phyloP scores from a whole-genome alignment of 2,329 filamentous ascomycete genomes.

The Colletotrichum zoysiae region DNA sequence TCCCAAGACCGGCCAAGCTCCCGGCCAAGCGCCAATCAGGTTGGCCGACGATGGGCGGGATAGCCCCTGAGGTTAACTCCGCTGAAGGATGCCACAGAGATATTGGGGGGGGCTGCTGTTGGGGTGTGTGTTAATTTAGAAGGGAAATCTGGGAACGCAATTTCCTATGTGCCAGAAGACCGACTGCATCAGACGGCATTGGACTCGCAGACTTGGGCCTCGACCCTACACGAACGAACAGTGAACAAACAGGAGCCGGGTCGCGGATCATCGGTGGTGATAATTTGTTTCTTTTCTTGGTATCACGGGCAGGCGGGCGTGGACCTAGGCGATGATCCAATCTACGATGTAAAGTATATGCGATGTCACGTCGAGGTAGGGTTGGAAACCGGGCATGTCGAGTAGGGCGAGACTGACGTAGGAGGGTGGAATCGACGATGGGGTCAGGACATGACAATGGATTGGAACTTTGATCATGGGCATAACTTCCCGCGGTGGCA shows the following conservation, averaged over 20 bases:
- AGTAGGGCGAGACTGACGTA: constrained; percentile 13
- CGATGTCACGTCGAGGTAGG: constrained; percentile 21
- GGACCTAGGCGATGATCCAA: constrained; percentile 15
- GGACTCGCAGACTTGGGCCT: background rate
- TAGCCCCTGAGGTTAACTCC: constrained; percentile 24
- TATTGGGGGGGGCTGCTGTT: background rate
- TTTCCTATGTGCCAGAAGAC: constrained; percentile 25
- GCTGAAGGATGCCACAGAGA: constrained; percentile 22
- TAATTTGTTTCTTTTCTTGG: constrained; percentile 24
- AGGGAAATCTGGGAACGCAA: constrained; percentile 31
- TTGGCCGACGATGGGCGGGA: constrained; percentile 15
- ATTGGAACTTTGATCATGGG: constrained; percentile 15
- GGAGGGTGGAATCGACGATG: constrained; percentile 29
- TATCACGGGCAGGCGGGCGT: constrained; percentile 2
- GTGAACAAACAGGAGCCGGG: constrained; percentile 1
- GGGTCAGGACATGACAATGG: constrained; percentile 7
- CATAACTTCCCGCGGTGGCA: background rate
- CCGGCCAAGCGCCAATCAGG: constrained; percentile 38
- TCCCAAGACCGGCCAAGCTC: constrained; percentile 28
- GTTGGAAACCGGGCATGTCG: constrained; percentile 23
- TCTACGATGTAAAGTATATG: constrained; percentile 2
- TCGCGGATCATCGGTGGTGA: constrained; percentile 3
- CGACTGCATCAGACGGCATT: constrained; percentile 4
- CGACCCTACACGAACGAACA: background rate
- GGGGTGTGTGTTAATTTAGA: constrained; percentile 19